A percentile compares a stretch with the other conserved stretches of the same genome.
Evolutionary conservation across 495 filamentous ascomycete species (phyloP).

Genomic region (Cladorrhinum samala): DNA sequence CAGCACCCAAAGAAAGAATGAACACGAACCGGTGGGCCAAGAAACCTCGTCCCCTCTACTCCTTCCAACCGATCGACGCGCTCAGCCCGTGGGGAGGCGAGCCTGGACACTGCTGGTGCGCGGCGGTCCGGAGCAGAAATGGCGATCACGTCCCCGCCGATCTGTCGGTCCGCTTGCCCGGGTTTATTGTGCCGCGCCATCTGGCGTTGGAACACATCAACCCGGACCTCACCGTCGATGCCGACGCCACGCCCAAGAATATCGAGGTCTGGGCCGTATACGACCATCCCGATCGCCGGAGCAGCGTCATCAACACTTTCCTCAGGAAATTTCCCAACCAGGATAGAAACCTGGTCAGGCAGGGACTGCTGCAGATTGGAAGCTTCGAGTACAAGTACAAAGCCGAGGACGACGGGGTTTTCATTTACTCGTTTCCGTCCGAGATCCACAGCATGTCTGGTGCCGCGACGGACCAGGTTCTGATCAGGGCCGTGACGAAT

Average conservation of each 20-base stretch:
- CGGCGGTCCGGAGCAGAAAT: slow-evolving; percentile 26
- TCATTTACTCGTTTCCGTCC: slow-evolving; percentile 45
- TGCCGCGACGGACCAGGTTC: slow-evolving; percentile 34
- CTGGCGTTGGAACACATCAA: slow-evolving; percentile 60
- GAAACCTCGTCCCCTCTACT: slow-evolving; percentile 22
- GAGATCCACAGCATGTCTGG: slow-evolving; percentile 30
- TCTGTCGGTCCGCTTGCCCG: slow-evolving; percentile 43
- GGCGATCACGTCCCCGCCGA: slow-evolving; percentile 26
- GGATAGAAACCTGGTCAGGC: slow-evolving; percentile 15
- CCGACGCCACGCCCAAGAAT: slow-evolving; percentile 49
- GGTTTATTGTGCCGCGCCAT: slow-evolving; percentile 46
- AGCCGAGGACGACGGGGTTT: slow-evolving; percentile 37
- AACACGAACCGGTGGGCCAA: slow-evolving; percentile 19
- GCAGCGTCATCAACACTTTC: slow-evolving; percentile 28
- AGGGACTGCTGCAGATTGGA: slow-evolving; percentile 46
- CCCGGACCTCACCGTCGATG: slow-evolving; percentile 45
- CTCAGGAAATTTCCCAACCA: slow-evolving; percentile 19
- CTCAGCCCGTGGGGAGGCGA: slow-evolving; percentile 54
- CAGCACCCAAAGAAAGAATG: slow-evolving; percentile 5
- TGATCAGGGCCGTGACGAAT: slow-evolving; percentile 49
- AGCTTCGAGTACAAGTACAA: slow-evolving; percentile 46
- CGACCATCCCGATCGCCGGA: slow-evolving; percentile 24
- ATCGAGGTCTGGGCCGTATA: slow-evolving; percentile 56
- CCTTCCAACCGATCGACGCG: slow-evolving; percentile 31
- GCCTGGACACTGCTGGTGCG: slow-evolving; percentile 64